Evolutionary conservation across 768 basidiomycete genomes (phyloP).

Genomic region (Trametes gibbosa): DNA sequence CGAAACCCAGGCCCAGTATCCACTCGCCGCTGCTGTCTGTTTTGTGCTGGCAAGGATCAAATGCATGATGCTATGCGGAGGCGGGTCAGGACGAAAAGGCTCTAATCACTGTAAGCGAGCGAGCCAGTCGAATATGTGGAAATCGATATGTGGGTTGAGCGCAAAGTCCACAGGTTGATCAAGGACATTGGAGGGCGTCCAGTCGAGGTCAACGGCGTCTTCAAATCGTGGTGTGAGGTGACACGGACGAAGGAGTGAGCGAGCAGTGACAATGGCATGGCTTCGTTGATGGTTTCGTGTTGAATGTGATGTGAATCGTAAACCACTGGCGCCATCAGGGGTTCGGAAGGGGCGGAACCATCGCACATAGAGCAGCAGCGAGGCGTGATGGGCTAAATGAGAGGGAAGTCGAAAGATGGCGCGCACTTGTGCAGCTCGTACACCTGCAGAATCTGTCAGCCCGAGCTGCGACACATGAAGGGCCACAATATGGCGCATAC

Average conservation of each 20-base stretch:
- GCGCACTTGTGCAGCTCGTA: constrained; percentile 13
- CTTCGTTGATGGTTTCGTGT: neutral
- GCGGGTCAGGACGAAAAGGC: no score
- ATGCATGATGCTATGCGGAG: no score
- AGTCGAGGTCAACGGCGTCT: neutral
- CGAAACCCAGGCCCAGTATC: no score
- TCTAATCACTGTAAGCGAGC: no score
- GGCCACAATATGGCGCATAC: neutral
- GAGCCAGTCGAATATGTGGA: neutral
- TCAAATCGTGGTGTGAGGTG: neutral
- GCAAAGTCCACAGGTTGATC: neutral
- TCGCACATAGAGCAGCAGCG: neutral
- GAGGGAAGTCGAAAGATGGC: constrained; percentile 11
- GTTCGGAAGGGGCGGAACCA: neutral
- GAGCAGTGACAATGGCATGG: neutral
- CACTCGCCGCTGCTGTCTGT: no score
- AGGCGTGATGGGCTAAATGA: neutral
- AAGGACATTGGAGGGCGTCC: neutral
- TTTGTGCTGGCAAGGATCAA: no score
- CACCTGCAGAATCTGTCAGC: constrained; percentile 1
- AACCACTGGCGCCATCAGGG: neutral
- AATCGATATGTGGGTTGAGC: neutral
- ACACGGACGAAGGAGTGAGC: neutral
- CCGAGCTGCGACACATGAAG: no score
- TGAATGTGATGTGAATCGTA: neutral